Base-by-base conservation (phyloP, 1,284 basidiomycete genomes). In the Erythrobasidium hasegawianum region DNA sequence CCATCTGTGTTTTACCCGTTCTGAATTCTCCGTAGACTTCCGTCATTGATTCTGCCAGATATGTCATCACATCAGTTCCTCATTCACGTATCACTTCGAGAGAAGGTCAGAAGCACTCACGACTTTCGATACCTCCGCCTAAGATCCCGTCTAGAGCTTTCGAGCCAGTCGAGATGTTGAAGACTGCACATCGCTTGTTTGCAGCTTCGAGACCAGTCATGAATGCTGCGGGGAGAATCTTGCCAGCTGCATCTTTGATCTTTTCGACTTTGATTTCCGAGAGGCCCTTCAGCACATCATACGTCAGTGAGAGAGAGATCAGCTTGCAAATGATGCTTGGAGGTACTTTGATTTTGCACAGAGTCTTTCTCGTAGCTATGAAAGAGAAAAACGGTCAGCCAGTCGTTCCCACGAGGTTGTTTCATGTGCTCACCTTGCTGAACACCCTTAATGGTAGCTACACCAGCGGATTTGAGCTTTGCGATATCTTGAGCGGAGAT, bases 1-100 rank as follows among this genome's bases (percentile, higher is more conserved):
- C 89, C 47, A 95, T 81, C 75, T 95, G 92, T 4, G 92, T 95
- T 80, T 95, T 91, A 45, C 89, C 89, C 0, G 89, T 91, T 45
- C 79, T 69, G 69, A 76, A 80, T 68, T 80, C 79, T 24, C 79
- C 80, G 67, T 75, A 80, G 20, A 80, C 62, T 66, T 80, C 92
- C 13, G 89, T 88, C 70, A 95, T 90, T n/a, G 89, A 91, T 76
- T 95, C 91, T 3, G 91, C 93, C n/a, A n/a, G n/a, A n/a, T n/a
- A n/a, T n/a, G n/a, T n/a, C n/a, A n/a, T n/a, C n/a, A n/a, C n/a
- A n/a, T n/a, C n/a, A n/a, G n/a, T n/a, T n/a, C n/a, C n/a, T n/a
- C n/a, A n/a, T n/a, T n/a, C 49, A 64, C 38, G 3, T 47, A n/a
- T n/a, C n/a, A n/a, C n/a, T n/a, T n/a, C n/a, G n/a, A n/a, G n/a